phyloP scores from a whole-genome alignment of 2,329 filamentous ascomycete species.

The Paecilomyces formosus region DNA sequence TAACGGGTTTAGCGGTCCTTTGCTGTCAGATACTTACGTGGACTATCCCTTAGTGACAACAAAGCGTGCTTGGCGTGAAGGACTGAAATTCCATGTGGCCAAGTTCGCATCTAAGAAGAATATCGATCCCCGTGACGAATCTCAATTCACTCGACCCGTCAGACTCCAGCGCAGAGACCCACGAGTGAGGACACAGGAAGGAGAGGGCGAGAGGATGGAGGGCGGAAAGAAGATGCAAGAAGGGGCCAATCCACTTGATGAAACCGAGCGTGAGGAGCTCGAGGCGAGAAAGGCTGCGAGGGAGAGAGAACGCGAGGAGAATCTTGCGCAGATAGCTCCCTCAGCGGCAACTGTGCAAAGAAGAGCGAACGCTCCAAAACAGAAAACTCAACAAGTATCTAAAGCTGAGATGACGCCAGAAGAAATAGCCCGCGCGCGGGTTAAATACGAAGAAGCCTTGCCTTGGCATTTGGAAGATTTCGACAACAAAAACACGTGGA shows the following conservation, averaged over 20 bases:
- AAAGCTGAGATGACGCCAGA: constrained; percentile 68
- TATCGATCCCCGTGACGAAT: constrained; percentile 65
- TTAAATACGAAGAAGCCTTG: constrained; percentile 85
- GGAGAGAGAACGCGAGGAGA: constrained; percentile 76
- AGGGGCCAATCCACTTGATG: constrained; percentile 50
- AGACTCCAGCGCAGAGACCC: constrained; percentile 85
- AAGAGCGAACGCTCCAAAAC: constrained; percentile 58
- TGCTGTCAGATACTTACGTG: constrained; percentile 32
- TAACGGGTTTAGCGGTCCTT: constrained; percentile 36
- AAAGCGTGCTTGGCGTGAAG: constrained; percentile 70
- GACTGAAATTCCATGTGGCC: constrained; percentile 80
- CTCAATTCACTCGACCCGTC: constrained; percentile 80
- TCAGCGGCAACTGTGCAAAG: constrained; percentile 62
- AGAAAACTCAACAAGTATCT: constrained; percentile 81
- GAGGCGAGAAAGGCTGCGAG: constrained; percentile 63
- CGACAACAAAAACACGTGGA: constrained; percentile 90
- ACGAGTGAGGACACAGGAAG: constrained; percentile 50
- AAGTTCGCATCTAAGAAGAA: constrained; percentile 60
- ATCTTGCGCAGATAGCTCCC: constrained; percentile 88
- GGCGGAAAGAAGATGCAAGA: constrained; percentile 29
- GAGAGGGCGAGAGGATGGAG: constrained; percentile 42
- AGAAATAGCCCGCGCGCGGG: constrained; percentile 57
- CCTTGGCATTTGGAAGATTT: constrained; percentile 97
- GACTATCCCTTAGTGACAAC: constrained; percentile 73
- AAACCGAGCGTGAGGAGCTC: constrained; percentile 54